Conservation (phyloP, 169 alveolate species). For the Plasmodium malariae region DNA sequence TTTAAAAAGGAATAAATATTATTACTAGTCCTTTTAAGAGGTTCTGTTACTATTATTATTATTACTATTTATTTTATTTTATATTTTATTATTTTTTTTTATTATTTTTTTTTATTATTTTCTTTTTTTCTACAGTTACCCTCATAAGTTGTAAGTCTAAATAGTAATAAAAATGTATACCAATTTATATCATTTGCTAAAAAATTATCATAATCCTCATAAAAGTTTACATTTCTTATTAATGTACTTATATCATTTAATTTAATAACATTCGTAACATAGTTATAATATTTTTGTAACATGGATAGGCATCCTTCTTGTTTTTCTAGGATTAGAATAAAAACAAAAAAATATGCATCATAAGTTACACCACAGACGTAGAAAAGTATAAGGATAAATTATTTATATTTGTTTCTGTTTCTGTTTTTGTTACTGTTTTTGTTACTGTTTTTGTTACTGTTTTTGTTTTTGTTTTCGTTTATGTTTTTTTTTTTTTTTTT, state of each 20-base stretch:
- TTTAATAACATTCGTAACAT: slow-evolving; percentile 13
- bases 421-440: neutral
- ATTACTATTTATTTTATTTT: no score
- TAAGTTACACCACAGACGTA: neutral
- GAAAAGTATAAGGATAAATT: neutral
- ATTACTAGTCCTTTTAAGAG: no score
- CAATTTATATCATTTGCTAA: slow-evolving; percentile 47
- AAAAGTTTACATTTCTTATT: slow-evolving; percentile 17
- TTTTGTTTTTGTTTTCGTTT: neutral
- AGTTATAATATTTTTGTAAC: slow-evolving; percentile 36
- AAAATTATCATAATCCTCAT: slow-evolving; percentile 44
- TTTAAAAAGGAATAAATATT: no score
- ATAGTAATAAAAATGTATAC: slow-evolving; percentile 39
- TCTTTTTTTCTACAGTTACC: slow-evolving; percentile 22
- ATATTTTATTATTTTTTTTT: no score
- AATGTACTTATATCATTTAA: neutral
- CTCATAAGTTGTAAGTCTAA: slow-evolving; percentile 26
- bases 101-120: no score
- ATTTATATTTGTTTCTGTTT: no score
- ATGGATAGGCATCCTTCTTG: slow-evolving; percentile 10
- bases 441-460: no score
- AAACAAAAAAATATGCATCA: neutral
- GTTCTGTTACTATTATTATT: no score
- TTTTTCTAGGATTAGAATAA: neutral
- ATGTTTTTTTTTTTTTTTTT: no score